Evolutionary conservation across 164 flowering plant species (phyloP).

Genomic region (Nymphaea thermarum): DNA sequence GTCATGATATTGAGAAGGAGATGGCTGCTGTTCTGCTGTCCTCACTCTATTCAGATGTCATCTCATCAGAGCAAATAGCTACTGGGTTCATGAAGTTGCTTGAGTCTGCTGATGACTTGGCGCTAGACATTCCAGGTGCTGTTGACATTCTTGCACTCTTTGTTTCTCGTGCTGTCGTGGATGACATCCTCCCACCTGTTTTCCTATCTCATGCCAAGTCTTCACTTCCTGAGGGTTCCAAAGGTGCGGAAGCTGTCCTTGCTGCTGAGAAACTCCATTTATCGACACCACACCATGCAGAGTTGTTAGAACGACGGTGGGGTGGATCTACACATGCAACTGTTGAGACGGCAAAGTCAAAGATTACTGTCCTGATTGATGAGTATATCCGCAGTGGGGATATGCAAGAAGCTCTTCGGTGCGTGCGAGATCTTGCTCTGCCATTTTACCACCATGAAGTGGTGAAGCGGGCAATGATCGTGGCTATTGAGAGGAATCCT

Average conservation of each 20-base stretch:
- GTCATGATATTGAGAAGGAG: constrained; percentile 63
- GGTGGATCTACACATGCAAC: constrained; percentile 52
- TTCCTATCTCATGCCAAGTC: constrained; percentile 42
- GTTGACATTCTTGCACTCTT: constrained; percentile 70
- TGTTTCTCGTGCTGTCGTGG: constrained; percentile 73
- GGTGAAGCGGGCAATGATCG: constrained; percentile 48
- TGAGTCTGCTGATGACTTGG: constrained; percentile 63
- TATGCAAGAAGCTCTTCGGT: constrained; percentile 53
- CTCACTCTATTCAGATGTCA: constrained; percentile 48
- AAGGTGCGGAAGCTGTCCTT: constrained; percentile 44
- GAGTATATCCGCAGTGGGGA: constrained; percentile 69
- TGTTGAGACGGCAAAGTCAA: constrained; percentile 59
- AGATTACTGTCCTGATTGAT: constrained; percentile 37
- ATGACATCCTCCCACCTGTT: constrained; percentile 80
- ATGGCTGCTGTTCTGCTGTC: constrained; percentile 77
- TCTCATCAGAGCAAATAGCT: constrained; percentile 52
- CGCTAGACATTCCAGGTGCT: constrained; percentile 64
- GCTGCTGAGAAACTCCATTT: constrained; percentile 64
- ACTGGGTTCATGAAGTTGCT: constrained; percentile 51
- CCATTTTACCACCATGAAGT: constrained; percentile 82
- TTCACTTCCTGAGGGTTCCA: constrained; percentile 29
- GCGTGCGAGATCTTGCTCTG: constrained; percentile 65
- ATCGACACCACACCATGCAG: constrained; percentile 67
- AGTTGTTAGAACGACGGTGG: constrained; percentile 66
- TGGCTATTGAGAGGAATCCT: constrained; percentile 66